Conservation (phyloP, 192 early-diverging fungal species). For the Backusella tarrabulga region DNA sequence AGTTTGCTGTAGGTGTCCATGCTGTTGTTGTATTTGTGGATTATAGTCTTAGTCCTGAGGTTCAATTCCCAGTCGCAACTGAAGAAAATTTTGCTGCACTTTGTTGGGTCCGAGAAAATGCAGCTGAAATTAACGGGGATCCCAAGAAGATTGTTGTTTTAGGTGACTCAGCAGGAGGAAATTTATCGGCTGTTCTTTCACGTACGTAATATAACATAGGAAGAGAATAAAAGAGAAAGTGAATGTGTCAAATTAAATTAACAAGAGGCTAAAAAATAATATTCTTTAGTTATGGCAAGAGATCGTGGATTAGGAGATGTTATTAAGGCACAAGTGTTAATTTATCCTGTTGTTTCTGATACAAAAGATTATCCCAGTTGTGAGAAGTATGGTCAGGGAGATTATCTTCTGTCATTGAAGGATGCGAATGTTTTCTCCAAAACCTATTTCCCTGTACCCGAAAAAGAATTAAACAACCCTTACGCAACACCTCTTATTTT, state of each 20-base stretch:
- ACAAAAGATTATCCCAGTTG: neutral
- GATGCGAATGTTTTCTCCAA: neutral
- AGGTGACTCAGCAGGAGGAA: slow-evolving; percentile 26
- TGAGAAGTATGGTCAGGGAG: neutral
- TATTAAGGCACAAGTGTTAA: slow-evolving; percentile 9
- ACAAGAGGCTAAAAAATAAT: too few relatives aligned
- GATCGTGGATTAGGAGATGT: neutral
- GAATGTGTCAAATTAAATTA: too few relatives aligned
- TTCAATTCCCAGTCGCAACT: neutral
- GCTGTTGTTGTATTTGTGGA: slow-evolving; percentile 16
- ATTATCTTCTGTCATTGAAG: neutral
- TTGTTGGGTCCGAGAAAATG: neutral
- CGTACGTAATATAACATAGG: neutral
- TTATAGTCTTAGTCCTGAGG: slow-evolving; percentile 15
- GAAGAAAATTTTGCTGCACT: slow-evolving; percentile 15
- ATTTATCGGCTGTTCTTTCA: slow-evolving; percentile 5
- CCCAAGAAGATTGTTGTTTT: slow-evolving; percentile 1
- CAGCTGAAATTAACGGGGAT: neutral
- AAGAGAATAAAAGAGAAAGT: too few relatives aligned
- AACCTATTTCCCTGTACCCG: neutral
- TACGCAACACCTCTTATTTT: neutral
- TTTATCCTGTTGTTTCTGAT: slow-evolving; percentile 12
- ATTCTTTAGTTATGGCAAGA: neutral
- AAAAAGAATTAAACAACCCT: neutral
- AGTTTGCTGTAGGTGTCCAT: neutral